Evolutionary conservation across 164 flowering plant species (phyloP), one percentile per base, ranked within the genome.

Genomic region (Cinnamomum micranthum): DNA sequence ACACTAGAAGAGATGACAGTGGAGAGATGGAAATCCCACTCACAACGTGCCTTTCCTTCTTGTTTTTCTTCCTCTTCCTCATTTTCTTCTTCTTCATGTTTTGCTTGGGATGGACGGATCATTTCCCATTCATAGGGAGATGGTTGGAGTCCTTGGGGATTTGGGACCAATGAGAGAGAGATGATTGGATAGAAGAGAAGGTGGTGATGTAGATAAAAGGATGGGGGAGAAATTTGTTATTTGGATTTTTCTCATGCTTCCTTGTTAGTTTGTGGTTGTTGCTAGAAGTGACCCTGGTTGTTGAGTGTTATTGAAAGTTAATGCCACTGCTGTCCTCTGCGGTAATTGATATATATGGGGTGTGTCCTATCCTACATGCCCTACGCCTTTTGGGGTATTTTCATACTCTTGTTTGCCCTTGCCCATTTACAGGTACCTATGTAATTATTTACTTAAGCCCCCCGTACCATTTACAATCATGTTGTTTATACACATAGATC

Each of bases 11-110:
- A 82, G 50, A 91, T 78, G 0, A 81, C 69, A 17, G 91, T 70
- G 73, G 81, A 72, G 74, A 91, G 91, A 41, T 14, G 74, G 84
- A 91, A 86, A 63, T 86, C 85, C 95, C 95, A 91, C 47, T 89
- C 93, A 72, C 83, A 74, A 14, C 79, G 74, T 2, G 89, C 75
- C 64, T 69, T 76, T 50, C 82, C 85, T 60, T 72, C 74, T 13
- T 59, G 70, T 0, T 75, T 75, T 15, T 75, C 78, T 66, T 71
- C 71, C 41, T 66, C 70, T 64, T 63, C 50, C 50, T 22, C 66
- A 72, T 59, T 25, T 64, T 72, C 74, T 9, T 66, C 70, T 59
- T 58, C 50, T 55, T 22, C 66, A 72, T 59, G 65, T 76, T 64
- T 17, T 65, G 47, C 25, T 69, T 68, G 24, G 12, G 11, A 23